A percentile compares a stretch with the other conserved stretches of the same genome.
Conservation (phyloP, 2,329 filamentous ascomycete species). For the Byssoonygena ceratinophila region DNA sequence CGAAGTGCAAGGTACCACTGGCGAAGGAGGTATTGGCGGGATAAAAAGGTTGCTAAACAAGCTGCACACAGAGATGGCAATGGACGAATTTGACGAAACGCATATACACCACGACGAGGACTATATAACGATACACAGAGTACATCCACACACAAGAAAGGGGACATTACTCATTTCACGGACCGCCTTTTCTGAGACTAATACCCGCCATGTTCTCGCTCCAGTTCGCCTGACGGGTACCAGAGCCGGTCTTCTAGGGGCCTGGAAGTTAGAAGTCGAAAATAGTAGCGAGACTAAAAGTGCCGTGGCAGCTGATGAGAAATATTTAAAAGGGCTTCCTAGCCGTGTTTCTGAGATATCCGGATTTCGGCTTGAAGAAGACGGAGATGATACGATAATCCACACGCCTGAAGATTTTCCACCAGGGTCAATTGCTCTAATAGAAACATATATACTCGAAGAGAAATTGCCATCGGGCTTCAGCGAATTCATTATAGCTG, state of each 20-base stretch:
- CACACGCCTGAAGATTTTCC: conserved; percentile 73
- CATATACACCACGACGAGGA: conserved; percentile 95
- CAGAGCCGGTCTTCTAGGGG: conserved; percentile 72
- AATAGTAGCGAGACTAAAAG: conserved; percentile 54
- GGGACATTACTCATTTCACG: conserved; percentile 94
- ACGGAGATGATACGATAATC: conserved; percentile 65
- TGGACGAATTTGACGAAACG: conserved; percentile 86
- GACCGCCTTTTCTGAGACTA: conserved; percentile 86
- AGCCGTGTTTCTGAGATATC: conserved; percentile 65
- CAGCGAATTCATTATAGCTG: conserved; percentile 75
- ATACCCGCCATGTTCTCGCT: conserved; percentile 68
- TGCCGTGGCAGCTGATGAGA: conserved; percentile 56
- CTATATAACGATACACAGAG: conserved; percentile 90
- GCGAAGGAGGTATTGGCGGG: conserved; percentile 75
- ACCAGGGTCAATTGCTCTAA: conserved; percentile 85
- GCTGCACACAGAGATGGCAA: conserved; percentile 91
- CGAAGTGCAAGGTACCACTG: conserved; percentile 53
- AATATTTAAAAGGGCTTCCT: conserved; percentile 68
- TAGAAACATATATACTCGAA: conserved; percentile 89
- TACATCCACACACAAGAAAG: conserved; percentile 83
- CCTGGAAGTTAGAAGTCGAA: conserved; percentile 80
- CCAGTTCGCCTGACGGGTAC: conserved; percentile 75
- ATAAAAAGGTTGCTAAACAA: conserved; percentile 90
- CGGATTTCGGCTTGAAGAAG: conserved; percentile 61
- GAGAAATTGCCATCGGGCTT: conserved; percentile 74